Evolutionary conservation across 495 filamentous ascomycete genomes (phyloP), one percentile per base, ranked within the genome.

Genomic region (Ramalina intermedia): DNA sequence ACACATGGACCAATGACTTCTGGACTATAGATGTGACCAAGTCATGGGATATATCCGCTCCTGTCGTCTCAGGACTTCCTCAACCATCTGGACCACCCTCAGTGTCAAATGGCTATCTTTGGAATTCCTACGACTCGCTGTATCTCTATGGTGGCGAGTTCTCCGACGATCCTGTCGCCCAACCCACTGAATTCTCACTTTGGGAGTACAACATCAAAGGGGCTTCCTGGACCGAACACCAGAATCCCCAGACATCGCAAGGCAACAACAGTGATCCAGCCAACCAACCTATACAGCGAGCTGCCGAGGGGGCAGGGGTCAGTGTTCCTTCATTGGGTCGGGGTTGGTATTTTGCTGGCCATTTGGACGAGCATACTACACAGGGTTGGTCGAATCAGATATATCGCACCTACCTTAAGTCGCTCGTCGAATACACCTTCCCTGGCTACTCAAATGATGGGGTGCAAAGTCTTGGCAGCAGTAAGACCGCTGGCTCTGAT

Each of bases 341-440:
- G 45, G 81, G 80, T 11, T 87, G 73, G 68, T 87, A 84, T 58
- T 87, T 87, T 61, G 82, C 82, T 24, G 83, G 83, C 0, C 84
- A 86, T 61, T 62, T 81, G 14, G 83, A 87, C 58, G 61, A 63
- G 44, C 73, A 70, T 37, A 87, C 83, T 1, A 84, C 82, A 1
- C 63, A 67, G 8, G 81, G 81, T n/a, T 87, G 82, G 84, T 75
- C 73, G 27, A 66, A 72, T 33, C 67, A 73, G 48, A 67, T 74
- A n/a, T 53, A 58, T 0, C 70, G 82, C 4, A 61, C 81, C 5
- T 87, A 87, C 57, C 63, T 87, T 23, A 84, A 82, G 63, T 81
- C 76, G 47, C 60, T 87, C 4, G 58, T 86, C n/a, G 81, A 87
- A 54, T 87, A 80, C 54, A 84, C 81, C 0, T 80, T 80, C 51